Evolutionary conservation across 345 rosid genomes (phyloP), one percentile per base, ranked within the genome.

Genomic region (Camelina neglecta): DNA sequence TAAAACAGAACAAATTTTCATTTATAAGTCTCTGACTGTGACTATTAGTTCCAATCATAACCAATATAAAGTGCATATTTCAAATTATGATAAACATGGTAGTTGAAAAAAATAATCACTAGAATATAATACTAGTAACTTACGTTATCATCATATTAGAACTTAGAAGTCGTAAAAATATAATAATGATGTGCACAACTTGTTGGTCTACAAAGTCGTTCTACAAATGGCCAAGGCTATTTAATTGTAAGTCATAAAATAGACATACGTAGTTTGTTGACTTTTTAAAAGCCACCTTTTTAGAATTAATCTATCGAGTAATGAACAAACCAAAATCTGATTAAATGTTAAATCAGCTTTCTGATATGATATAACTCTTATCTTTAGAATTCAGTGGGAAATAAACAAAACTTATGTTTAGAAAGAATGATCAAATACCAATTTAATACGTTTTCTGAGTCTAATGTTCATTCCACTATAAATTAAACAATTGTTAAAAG

Each of bases 171-270:
- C 60, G 60, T 15, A 69, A 38, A 35, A 35, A 35, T 29, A 5
- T 39, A 67, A 21, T 60, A 41, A 39, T 31, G 38, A 23, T 35
- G n/a, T 36, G 56, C 57, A 55, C 59, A 70, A 55, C 66, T 70
- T 70, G 58, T 69, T 69, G 70, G 71, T 70, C 45, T 71, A n/a
- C 24, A 24, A 55, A 55, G 75, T 76, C 65, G 24, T 62, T 55
- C 45, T 35, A 38, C 65, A 45, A 45, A 70, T 71, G 12, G 51
- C 13, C 65, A 38, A 47, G 47, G 2, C 36, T 70, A 55, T 45
- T 55, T 45, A 51, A 31, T 60, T 41, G 24, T 29, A 60, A 42
- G 59, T 29, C 59, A 62, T 35, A 69, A 53, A 31, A 62, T 69
- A 31, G 49, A 62, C 62, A 42, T 49, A 62, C 2, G 31, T 69